Evolutionary conservation across 2,329 filamentous ascomycete genomes (phyloP).

Genomic region (Colletotrichum sp.): DNA sequence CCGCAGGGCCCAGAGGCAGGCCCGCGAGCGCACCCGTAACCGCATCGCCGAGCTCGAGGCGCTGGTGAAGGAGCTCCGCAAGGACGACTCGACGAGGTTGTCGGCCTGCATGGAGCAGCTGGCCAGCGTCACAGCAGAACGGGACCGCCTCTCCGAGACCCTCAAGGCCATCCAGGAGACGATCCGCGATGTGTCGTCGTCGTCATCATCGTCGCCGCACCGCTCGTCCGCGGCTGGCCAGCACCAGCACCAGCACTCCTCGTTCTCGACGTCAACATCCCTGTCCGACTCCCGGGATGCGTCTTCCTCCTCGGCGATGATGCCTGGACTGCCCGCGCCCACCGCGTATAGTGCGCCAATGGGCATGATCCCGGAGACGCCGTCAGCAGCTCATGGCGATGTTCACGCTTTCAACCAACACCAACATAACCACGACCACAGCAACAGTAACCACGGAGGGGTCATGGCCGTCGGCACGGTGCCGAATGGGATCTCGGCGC

Average conservation of each 20-base stretch:
- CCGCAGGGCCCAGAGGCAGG: constrained; percentile 34
- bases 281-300: background rate
- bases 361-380: background rate
- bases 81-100: constrained; percentile 29
- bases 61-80: constrained; percentile 29
- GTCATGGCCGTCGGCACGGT: background rate
- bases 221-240: background rate
- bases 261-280: background rate
- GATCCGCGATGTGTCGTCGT: constrained; percentile 1
- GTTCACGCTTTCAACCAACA: background rate
- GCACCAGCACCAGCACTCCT: background rate
- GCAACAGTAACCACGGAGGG: background rate
- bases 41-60: constrained; percentile 35
- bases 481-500: background rate
- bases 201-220: background rate
- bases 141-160: constrained; percentile 20
- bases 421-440: background rate
- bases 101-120: constrained; percentile 30
- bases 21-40: constrained; percentile 34
- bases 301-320: background rate
- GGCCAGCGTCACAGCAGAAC: constrained; percentile 27
- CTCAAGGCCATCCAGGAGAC: constrained; percentile 21
- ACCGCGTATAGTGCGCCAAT: background rate
- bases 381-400: background rate
- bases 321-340: background rate